Evolutionary conservation across 2,329 filamentous ascomycete genomes (phyloP).

Genomic region (Orbilia javanica): DNA sequence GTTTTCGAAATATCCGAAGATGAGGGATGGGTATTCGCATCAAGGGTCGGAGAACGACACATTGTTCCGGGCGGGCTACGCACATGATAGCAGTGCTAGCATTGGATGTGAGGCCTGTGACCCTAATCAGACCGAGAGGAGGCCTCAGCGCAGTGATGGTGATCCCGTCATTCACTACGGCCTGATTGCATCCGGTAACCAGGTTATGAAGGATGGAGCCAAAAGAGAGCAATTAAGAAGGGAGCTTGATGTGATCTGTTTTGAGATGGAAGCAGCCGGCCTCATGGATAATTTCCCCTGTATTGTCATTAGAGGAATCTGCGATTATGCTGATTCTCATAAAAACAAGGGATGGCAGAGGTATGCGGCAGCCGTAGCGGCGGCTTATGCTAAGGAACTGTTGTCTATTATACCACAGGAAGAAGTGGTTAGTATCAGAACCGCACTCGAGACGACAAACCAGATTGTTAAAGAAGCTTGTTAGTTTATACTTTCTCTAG

Average conservation of each 20-base stretch:
- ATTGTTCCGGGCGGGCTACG: not conserved
- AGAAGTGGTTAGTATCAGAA: not conserved
- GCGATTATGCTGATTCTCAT: not conserved
- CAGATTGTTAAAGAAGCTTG: not conserved
- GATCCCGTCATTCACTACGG: conserved; percentile 9
- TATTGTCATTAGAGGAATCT: not conserved
- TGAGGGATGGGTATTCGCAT: conserved; percentile 1
- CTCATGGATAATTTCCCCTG: not conserved
- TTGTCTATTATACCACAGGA: conserved; percentile 1
- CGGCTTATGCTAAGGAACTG: not conserved
- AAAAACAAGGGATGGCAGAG: not conserved
- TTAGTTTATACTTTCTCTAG: not conserved
- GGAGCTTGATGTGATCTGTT: not conserved
- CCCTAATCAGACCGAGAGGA: not conserved
- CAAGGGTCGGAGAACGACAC: not conserved
- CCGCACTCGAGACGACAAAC: not conserved
- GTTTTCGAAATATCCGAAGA: conserved; percentile 1
- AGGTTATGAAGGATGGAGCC: not conserved
- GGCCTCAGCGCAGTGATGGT: not conserved
- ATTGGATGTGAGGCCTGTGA: not conserved
- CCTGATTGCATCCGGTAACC: not conserved
- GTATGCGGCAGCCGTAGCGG: not conserved
- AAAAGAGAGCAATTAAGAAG: not conserved
- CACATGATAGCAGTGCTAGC: not conserved
- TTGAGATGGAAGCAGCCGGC: not conserved